Base-by-base conservation (phyloP, 495 filamentous ascomycete genomes). In the Penicillium cinerascens region DNA sequence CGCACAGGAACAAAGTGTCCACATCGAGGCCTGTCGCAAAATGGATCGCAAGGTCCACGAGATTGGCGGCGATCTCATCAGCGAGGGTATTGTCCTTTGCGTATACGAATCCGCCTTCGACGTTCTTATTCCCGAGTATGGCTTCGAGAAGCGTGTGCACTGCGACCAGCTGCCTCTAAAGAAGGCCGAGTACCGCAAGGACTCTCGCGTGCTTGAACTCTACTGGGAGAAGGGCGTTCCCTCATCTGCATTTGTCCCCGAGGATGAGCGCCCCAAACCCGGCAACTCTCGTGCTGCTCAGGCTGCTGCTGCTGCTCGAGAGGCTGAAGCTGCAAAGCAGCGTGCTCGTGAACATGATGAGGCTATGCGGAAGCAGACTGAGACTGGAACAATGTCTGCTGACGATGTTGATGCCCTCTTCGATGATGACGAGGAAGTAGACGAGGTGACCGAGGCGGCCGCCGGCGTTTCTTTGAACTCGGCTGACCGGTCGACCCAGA, bases 161-260 rank as follows among this genome's bases (percentile, higher is more conserved):
- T 98, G 93, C 65, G 93, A 98, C 66, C 93, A 97, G 76, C 79
- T 98, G 57, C 93, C 93, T 13, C 75, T 98, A 55, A 96, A 97
- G 82, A 98, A 98, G 78, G 93, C 93, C 17, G 93, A 98, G 67
- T 98, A 91, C 69, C 84, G 95, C 66, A 98, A 97, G 80, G 89
- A 92, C 60, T 86, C 89, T 69, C 84, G 93, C 50, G 81, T 97
- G 25, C 76, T 98, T 44, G 93, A 98, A 70, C 81, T 98, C 5
- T 97, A 96, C 76, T 98, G 93, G 93, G 93, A 98, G 83, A 98
- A 97, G 80, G 93, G 93, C 48, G 89, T 97, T 22, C 91, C 92
- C 21, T 97, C 92, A 20, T 96, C 91, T 22, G 88, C 91, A 13
- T 98, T 96, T 59, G 87, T 97, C 50, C 95, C 93, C 6, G 93